A percentile compares a stretch with the other conserved stretches of the same genome.
Evolutionary conservation across 768 basidiomycete species (phyloP).

Genomic region (Leccinum aurantiacum): DNA sequence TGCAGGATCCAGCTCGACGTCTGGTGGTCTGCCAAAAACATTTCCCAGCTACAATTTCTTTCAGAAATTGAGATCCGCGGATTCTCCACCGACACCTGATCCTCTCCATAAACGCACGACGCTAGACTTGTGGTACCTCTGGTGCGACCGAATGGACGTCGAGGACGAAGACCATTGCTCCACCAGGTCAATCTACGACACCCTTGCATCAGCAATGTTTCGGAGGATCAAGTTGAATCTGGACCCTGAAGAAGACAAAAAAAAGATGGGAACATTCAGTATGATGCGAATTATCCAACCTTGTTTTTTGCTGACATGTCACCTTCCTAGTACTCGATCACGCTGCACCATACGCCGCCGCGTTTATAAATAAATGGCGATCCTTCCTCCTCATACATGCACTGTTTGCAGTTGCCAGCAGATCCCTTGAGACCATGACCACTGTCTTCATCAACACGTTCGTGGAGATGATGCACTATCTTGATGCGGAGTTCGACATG

Average conservation of each 20-base stretch:
- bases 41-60: conserved; percentile 12
- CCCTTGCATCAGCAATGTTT: background rate
- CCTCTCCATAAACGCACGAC: conserved; percentile 7
- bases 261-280: conserved; percentile 1
- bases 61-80: background rate
- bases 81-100: background rate
- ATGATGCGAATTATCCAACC: background rate
- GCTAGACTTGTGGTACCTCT: conserved; percentile 2
- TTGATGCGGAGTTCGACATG: conserved; percentile 12
- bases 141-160: background rate
- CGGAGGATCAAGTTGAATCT: background rate
- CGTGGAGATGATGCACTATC: conserved; percentile 11
- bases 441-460: conserved; percentile 12
- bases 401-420: background rate
- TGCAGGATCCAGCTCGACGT: conserved; percentile 19
- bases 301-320: background rate
- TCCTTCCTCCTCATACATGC: background rate
- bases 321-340: background rate
- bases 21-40: conserved; percentile 13
- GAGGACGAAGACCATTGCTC: background rate
- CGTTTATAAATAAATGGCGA: background rate
- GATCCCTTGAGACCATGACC: conserved; percentile 4
- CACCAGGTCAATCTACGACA: background rate
- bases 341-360: background rate
- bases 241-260: background rate